A percentile compares a stretch with the other conserved stretches of the same genome.
Evolutionary conservation across 139 green algal species (phyloP).

Genomic region (Picochlorum sp.): DNA sequence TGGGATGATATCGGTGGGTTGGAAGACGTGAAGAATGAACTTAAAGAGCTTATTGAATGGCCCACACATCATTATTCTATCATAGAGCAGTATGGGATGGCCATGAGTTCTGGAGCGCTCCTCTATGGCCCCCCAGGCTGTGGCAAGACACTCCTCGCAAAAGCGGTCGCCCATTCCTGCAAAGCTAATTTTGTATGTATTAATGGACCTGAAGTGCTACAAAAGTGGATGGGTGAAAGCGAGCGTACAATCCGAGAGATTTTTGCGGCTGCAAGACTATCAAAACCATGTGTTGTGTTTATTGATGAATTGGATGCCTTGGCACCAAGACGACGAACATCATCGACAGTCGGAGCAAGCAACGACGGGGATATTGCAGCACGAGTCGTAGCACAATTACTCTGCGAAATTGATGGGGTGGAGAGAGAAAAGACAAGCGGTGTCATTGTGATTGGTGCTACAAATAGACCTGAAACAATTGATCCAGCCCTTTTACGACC

Average conservation of each 20-base stretch:
- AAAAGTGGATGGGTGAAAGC: conserved; percentile 45
- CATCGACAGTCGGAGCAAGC: conserved; percentile 7
- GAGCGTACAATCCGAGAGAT: conserved; percentile 34
- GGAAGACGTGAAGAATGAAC: conserved; percentile 31
- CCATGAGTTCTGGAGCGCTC: conserved; percentile 19
- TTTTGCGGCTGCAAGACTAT: conserved; percentile 25
- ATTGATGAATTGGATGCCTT: conserved; percentile 68
- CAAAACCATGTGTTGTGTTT: conserved; percentile 60
- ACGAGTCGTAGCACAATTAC: conserved; percentile 42
- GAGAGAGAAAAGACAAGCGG: neutral
- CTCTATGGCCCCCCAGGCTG: conserved; percentile 31
- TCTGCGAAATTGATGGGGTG: conserved; percentile 40
- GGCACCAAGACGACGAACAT: conserved; percentile 23
- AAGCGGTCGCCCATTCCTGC: conserved; percentile 33
- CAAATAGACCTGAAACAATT: conserved; percentile 61
- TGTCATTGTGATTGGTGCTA: conserved; percentile 61
- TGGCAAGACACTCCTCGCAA: conserved; percentile 59
- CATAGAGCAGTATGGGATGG: conserved; percentile 14
- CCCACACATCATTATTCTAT: conserved; percentile 12
- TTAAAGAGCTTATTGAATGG: conserved; percentile 29
- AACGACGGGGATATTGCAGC: conserved; percentile 13
- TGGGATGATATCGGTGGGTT: conserved; percentile 32
- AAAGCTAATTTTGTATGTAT: conserved; percentile 42
- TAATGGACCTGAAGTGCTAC: conserved; percentile 35
- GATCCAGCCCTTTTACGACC: conserved; percentile 61